Conservation (phyloP, 306 rosid genomes). For the Erythrophleum fordii region DNA sequence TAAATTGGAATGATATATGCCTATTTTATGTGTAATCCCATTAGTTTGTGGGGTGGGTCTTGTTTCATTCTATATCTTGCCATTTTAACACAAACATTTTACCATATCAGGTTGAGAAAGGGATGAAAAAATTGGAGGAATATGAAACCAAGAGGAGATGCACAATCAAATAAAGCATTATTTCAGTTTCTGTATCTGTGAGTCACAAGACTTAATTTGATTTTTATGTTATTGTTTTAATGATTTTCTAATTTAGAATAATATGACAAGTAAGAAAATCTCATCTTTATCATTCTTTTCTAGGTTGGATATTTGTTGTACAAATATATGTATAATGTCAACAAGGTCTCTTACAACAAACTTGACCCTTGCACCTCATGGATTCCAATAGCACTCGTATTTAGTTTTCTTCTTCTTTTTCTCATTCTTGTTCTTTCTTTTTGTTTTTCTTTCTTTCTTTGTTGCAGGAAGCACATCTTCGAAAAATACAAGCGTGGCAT, state of each 20-base stretch:
- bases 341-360: constrained; percentile 94
- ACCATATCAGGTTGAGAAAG: constrained; percentile 84
- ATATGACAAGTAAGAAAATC: constrained; percentile 16
- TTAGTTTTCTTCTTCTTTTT: constrained; percentile 25
- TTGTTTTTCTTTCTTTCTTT: constrained; percentile 4
- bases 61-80: constrained; percentile 28
- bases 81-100: constrained; percentile 37
- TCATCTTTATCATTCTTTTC: constrained; percentile 37
- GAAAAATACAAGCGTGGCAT: neutral
- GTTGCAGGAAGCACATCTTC: constrained; percentile 12
- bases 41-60: constrained; percentile 31
- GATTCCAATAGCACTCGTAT: constrained; percentile 94
- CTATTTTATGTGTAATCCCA: constrained; percentile 73
- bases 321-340: constrained; percentile 90
- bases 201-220: constrained; percentile 50
- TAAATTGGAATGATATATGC: constrained; percentile 99
- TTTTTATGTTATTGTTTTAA: constrained; percentile 26
- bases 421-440: constrained; percentile 5
- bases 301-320: constrained; percentile 97
- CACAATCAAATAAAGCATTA: constrained; percentile 78
- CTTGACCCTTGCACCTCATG: constrained; percentile 97
- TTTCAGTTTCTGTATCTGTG: constrained; percentile 69
- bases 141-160: constrained; percentile 80
- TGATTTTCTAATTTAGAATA: constrained; percentile 31
- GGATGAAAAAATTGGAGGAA: constrained; percentile 98